Evolutionary conservation across 2,329 filamentous ascomycete species (phyloP).

Genomic region (Colletotrichum tofieldiae): DNA sequence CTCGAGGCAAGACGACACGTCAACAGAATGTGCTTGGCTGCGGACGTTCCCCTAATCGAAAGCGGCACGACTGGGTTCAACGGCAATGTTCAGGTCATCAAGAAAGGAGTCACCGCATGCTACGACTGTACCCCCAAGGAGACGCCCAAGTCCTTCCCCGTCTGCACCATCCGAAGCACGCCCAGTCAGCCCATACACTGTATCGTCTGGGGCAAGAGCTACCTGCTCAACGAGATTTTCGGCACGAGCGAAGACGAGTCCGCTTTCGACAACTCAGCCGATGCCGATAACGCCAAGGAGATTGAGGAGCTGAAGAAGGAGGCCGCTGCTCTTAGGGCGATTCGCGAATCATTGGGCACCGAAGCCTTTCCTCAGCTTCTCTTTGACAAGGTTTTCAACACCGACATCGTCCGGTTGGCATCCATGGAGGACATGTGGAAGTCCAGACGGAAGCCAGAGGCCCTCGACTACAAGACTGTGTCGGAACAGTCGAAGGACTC

Average conservation of each 20-base stretch:
- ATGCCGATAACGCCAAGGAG: conserved; percentile 87
- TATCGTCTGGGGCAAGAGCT: conserved; percentile 99
- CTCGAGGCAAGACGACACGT: conserved; percentile 94
- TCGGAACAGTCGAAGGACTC: conserved; percentile 65
- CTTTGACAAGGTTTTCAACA: conserved; percentile 93
- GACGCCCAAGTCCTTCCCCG: conserved; percentile 91
- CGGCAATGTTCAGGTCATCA: conserved; percentile 97
- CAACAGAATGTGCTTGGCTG: conserved; percentile 96
- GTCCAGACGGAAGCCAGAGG: conserved; percentile 79
- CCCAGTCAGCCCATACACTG: conserved; percentile 98
- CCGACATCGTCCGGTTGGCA: conserved; percentile 85
- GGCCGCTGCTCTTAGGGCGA: conserved; percentile 85
- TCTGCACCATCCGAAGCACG: conserved; percentile 97
- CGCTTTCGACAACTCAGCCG: conserved; percentile 83
- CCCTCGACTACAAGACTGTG: conserved; percentile 79
- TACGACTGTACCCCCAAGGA: conserved; percentile 96
- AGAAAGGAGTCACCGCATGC: conserved; percentile 91
- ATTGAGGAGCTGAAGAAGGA: conserved; percentile 91
- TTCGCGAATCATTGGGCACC: conserved; percentile 85
- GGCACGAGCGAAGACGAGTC: conserved; percentile 91
- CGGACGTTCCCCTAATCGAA: conserved; percentile 91
- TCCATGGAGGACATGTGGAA: conserved; percentile 99
- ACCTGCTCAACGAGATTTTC: conserved; percentile 94
- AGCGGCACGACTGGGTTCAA: conserved; percentile 98
- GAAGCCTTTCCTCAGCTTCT: conserved; percentile 83